Conservation (phyloP, 2,329 filamentous ascomycete species). For the Oidium heveae region DNA sequence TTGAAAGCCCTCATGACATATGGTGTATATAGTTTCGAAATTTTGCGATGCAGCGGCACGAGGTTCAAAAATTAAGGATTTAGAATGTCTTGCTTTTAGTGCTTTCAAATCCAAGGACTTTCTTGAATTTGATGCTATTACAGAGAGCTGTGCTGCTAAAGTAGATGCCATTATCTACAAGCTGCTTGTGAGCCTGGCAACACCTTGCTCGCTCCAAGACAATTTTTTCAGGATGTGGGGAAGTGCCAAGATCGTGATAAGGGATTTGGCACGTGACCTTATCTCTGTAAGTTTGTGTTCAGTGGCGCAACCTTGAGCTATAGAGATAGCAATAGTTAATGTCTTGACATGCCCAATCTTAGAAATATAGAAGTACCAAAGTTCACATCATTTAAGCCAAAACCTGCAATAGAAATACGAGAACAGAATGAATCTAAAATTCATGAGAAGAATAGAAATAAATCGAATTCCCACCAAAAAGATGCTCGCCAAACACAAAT, state of each 20-base stretch:
- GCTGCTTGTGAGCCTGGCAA: neutral
- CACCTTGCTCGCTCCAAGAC: too few relatives aligned
- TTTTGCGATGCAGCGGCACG: constrained; percentile 66
- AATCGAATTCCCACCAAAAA: too few relatives aligned
- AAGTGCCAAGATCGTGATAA: too few relatives aligned
- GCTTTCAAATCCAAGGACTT: constrained; percentile 80
- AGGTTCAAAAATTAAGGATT: constrained; percentile 83
- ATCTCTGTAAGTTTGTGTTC: too few relatives aligned
- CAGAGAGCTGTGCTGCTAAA: constrained; percentile 80
- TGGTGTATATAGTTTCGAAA: constrained; percentile 66
- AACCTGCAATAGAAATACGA: constrained; percentile 10
- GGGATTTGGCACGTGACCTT: too few relatives aligned
- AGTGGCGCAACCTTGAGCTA: too few relatives aligned
- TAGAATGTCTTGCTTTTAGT: constrained; percentile 73
- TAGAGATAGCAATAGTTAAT: neutral
- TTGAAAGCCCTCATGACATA: constrained; percentile 73
- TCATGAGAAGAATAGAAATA: too few relatives aligned
- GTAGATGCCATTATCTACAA: constrained; percentile 42
- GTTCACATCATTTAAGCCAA: constrained; percentile 47
- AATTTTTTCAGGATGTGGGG: neutral
- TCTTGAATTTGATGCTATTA: constrained; percentile 73
- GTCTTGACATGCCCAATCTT: constrained; percentile 2
- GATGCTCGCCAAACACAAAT: too few relatives aligned
- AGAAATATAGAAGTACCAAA: constrained; percentile 27
- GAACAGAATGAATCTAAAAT: too few relatives aligned